A percentile compares a stretch with the other conserved stretches of the same genome.
These are phyloP conservation scores for Sclerotinia subarctica DNA, from an alignment of 2,329 filamentous ascomycete genomes.

Conservation along the genomic window DNA sequence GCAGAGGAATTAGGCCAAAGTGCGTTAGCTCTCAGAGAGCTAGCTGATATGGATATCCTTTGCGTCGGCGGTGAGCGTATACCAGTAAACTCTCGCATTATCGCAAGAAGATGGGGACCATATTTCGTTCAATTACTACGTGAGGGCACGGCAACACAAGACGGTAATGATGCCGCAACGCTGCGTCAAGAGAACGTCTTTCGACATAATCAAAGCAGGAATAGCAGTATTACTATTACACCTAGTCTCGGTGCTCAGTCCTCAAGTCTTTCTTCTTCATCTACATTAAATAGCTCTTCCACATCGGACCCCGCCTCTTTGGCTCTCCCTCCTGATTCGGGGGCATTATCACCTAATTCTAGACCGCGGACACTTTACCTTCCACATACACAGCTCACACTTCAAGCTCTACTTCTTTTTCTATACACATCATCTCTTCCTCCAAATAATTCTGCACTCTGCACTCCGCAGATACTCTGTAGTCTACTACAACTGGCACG, in stretches of 20 bases:
- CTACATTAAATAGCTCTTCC: conserved; percentile 41
- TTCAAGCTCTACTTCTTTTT: conserved; percentile 87
- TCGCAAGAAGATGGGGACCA: conserved; percentile 86
- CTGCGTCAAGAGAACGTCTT: conserved; percentile 60
- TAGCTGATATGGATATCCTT: conserved; percentile 95
- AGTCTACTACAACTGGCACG: conserved; percentile 90
- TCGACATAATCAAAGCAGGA: conserved; percentile 59
- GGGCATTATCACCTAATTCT: conserved; percentile 56
- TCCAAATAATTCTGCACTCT: conserved; percentile 69
- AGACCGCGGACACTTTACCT: conserved; percentile 86
- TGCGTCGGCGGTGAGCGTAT: conserved; percentile 89
- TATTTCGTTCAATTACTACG: conserved; percentile 91
- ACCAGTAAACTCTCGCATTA: conserved; percentile 85
- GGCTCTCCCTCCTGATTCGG: conserved; percentile 40
- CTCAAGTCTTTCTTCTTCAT: conserved; percentile 48
- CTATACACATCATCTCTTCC: conserved; percentile 91
- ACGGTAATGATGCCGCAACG: conserved; percentile 72
- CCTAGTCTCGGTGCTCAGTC: conserved; percentile 53
- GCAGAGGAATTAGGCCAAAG: conserved; percentile 84
- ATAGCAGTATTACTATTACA: conserved; percentile 84
- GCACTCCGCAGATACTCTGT: conserved; percentile 92
- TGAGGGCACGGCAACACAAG: conserved; percentile 67
- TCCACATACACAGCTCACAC: conserved; percentile 84
- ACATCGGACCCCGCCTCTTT: conserved; percentile 20
- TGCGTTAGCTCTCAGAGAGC: conserved; percentile 74